phyloP scores from a whole-genome alignment of 306 rosid genomes.

The Prunus mira region DNA sequence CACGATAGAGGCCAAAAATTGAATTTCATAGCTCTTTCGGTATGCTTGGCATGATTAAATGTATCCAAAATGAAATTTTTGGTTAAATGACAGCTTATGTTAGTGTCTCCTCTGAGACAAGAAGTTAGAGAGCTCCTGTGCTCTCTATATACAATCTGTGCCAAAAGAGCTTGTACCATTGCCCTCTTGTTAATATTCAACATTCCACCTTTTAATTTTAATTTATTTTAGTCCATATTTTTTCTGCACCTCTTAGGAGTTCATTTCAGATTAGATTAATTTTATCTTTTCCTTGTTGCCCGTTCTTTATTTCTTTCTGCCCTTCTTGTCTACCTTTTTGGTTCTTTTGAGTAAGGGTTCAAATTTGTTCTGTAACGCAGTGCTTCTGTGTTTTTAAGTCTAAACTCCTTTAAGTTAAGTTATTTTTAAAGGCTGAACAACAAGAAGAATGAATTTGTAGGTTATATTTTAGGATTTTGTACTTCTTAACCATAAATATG shows the following conservation, averaged over 20 bases:
- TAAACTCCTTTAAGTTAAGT: not conserved
- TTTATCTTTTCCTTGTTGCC: not conserved
- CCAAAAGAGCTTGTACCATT: not conserved
- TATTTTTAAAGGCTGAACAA: conserved; percentile 19
- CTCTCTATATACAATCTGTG: not conserved
- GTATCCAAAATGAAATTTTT: not conserved
- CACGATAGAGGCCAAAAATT: not conserved
- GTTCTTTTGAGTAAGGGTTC: not conserved
- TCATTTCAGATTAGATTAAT: not conserved
- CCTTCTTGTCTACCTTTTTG: not conserved
- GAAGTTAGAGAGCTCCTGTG: not conserved
- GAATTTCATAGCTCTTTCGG: not conserved
- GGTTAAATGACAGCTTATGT: not conserved
- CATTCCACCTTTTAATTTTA: not conserved
- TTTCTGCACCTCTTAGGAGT: not conserved
- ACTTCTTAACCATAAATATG: conserved; percentile 7
- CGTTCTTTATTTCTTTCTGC: not conserved
- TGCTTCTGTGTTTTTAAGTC: not conserved
- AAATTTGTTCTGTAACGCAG: not conserved
- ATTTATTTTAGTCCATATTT: not conserved
- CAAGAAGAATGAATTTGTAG: conserved; percentile 12
- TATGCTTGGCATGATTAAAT: not conserved
- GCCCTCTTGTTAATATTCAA: not conserved
- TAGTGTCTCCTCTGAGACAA: not conserved
- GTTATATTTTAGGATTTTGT: conserved; percentile 5